Evolutionary conservation across 176 grass and related monocot species (phyloP), one percentile per base, ranked within the genome.

Genomic region (Oryza australiensis): DNA sequence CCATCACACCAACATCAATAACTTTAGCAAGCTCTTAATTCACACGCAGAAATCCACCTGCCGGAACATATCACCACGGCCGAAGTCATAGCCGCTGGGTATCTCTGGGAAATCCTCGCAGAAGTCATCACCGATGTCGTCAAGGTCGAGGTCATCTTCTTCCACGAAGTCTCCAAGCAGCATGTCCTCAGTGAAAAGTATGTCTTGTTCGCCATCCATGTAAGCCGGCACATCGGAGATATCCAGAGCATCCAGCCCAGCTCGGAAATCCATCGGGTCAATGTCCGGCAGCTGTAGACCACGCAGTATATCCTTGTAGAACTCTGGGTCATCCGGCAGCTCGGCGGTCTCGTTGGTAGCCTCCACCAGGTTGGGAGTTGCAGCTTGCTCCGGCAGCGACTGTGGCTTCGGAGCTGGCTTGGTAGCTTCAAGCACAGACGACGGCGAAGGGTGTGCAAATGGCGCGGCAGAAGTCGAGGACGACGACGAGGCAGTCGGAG

Each of bases 231-330:
- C 12, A 0, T 86, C 84, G 0, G 88, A 79, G 7, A 90, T 68
- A 3, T 86, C 84, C 60, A 90, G 1, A 0, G 88, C 79, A 59
- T 86, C 79, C 0, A 90, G 75, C 0, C 84, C 88, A 0, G 84
- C 88, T 0, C 80, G 83, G 80, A 90, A 90, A 32, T 90, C 86
- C 79, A 88, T 87, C 5, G 83, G 86, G 55, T 89, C 83, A 24
- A 85, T 75, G 75, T 86, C 86, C 64, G 78, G 76, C 40, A 89
- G 69, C 76, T 88, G 83, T 0, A 86, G 65, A 0, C 68, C 80
- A 1, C 79, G 83, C 0, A 83, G 80, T 1, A 84, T 80, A 35
- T 84, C 80, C 72, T 80, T 75, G 80, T 84, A 84, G 87, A 87
- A 89, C 77, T 83, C 76, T 0, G 90, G 84, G 76, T 89, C 84